Percentiles rank a stretch among this genome's conserved stretches.
These are phyloP conservation scores for Cucumis sativus DNA, from an alignment of 306 rosid genomes.

Conservation along the genomic window DNA sequence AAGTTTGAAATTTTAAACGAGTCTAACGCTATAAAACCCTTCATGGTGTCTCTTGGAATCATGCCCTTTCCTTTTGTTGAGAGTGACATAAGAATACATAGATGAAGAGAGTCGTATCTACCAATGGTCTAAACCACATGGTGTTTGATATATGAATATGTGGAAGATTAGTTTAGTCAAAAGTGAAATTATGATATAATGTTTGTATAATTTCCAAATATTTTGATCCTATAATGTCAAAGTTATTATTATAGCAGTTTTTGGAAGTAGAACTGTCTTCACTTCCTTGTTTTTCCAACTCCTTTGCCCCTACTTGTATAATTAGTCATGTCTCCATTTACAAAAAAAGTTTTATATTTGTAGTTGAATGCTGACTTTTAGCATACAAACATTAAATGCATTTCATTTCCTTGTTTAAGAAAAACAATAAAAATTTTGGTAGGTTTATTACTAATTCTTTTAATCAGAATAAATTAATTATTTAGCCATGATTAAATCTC, in stretches of 20 bases:
- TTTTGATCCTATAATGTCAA: neutral
- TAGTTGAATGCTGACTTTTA: neutral
- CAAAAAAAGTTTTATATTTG: neutral
- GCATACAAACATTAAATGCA: neutral
- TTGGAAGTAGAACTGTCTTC: neutral
- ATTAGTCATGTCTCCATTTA: neutral
- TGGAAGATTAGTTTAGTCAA: neutral
- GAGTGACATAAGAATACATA: too few relatives aligned
- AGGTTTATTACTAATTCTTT: too few relatives aligned
- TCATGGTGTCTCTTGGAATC: too few relatives aligned
- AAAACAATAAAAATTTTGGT: too few relatives aligned
- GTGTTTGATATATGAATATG: neutral
- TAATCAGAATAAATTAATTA: too few relatives aligned
- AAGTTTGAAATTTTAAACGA: too few relatives aligned
- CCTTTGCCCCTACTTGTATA: neutral
- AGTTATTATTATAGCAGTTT: neutral
- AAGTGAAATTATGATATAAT: neutral
- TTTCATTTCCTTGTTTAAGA: too few relatives aligned
- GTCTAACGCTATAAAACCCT: too few relatives aligned
- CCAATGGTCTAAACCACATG: neutral
- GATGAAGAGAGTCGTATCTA: neutral
- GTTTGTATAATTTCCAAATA: neutral
- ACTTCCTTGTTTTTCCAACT: neutral
- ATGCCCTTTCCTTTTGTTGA: too few relatives aligned
- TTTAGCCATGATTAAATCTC: too few relatives aligned